These are phyloP conservation scores for Fusarium camptoceras DNA, from an alignment of 2,329 filamentous ascomycete genomes.

Conservation along the genomic window DNA sequence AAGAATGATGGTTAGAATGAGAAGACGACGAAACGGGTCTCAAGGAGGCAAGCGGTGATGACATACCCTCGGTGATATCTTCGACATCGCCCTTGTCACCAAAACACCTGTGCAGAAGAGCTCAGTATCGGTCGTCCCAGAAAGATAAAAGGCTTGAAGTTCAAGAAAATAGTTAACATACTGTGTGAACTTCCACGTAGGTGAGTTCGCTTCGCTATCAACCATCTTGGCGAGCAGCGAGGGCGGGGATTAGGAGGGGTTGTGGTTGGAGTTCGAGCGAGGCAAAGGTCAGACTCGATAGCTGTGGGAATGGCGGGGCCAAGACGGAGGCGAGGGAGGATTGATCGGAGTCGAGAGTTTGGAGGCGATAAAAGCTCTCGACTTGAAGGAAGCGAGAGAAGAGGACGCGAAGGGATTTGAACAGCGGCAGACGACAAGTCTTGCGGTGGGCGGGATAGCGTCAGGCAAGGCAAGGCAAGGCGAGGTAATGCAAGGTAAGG, in stretches of 20 bases:
- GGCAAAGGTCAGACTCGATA: slow-evolving; percentile 36
- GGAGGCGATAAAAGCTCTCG: slow-evolving; percentile 25
- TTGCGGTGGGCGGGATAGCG: slow-evolving; percentile 38
- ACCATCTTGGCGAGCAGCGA: slow-evolving; percentile 78
- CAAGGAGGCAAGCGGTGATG: slow-evolving; percentile 30
- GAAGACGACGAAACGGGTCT: slow-evolving; percentile 24
- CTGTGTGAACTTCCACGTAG: slow-evolving; percentile 99
- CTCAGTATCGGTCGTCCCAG: slow-evolving; percentile 32
- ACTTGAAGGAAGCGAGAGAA: slow-evolving; percentile 6
- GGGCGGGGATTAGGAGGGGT: slow-evolving; percentile 45
- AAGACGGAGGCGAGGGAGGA: slow-evolving; percentile 36
- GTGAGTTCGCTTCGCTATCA: slow-evolving; percentile 92
- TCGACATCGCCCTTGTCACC: slow-evolving; percentile 99
- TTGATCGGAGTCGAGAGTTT: slow-evolving; percentile 28
- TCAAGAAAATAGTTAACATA: slow-evolving; percentile 63
- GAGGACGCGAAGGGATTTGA: slow-evolving; percentile 30
- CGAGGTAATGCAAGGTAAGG: slow-evolving; percentile 10
- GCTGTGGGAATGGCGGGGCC: slow-evolving; percentile 38
- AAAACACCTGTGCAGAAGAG: slow-evolving; percentile 78
- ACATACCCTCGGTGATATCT: slow-evolving; percentile 93
- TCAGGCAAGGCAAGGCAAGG: slow-evolving; percentile 18
- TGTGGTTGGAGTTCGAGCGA: slow-evolving; percentile 42
- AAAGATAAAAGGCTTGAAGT: slow-evolving; percentile 5
- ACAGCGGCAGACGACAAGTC: slow-evolving; percentile 37
- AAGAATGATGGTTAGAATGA: slow-evolving; percentile 39